Percentiles rank a stretch among this genome's conserved stretches.
These are phyloP conservation scores for Trichoderma asperelloides DNA, from an alignment of 495 filamentous ascomycete species.

Conservation along the genomic window DNA sequence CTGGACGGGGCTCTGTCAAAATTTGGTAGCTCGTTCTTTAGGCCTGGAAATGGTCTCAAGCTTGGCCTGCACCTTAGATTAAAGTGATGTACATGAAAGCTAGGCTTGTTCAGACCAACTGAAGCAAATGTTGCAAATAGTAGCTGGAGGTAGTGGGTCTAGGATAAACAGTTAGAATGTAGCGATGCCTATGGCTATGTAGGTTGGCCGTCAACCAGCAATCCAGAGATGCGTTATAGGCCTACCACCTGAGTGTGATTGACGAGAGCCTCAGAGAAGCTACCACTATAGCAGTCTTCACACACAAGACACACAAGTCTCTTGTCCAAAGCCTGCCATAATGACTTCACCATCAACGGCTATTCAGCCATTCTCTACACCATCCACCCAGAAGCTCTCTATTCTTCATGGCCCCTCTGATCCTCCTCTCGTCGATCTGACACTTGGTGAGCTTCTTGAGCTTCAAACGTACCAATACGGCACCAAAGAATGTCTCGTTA, in stretches of 20 bases:
- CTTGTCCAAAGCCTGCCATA: not conserved
- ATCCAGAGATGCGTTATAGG: not conserved
- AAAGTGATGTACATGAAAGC: not conserved
- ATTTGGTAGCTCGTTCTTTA: not conserved
- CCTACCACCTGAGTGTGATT: not conserved
- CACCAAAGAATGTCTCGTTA: slow-evolving; percentile 51
- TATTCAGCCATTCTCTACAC: slow-evolving; percentile 2
- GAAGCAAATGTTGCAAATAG: too few species aligned
- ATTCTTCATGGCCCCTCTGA: slow-evolving; percentile 52
- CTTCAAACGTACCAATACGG: slow-evolving; percentile 54
- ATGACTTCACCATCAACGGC: not conserved
- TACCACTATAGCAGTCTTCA: not conserved
- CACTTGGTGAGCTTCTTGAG: slow-evolving; percentile 51
- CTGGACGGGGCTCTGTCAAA: not conserved
- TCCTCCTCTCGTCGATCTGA: slow-evolving; percentile 50
- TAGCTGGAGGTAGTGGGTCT: too few species aligned
- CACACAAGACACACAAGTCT: not conserved
- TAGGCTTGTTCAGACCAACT: too few species aligned
- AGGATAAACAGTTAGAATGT: too few species aligned
- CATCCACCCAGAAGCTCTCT: slow-evolving; percentile 33
- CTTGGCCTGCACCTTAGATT: not conserved
- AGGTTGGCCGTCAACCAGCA: not conserved
- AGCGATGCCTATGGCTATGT: not conserved
- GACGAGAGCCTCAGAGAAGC: not conserved
- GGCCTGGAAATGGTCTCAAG: not conserved